Evolutionary conservation across 192 early-diverging fungal genomes (phyloP).

Genomic region (Entophlyctis helioformis): DNA sequence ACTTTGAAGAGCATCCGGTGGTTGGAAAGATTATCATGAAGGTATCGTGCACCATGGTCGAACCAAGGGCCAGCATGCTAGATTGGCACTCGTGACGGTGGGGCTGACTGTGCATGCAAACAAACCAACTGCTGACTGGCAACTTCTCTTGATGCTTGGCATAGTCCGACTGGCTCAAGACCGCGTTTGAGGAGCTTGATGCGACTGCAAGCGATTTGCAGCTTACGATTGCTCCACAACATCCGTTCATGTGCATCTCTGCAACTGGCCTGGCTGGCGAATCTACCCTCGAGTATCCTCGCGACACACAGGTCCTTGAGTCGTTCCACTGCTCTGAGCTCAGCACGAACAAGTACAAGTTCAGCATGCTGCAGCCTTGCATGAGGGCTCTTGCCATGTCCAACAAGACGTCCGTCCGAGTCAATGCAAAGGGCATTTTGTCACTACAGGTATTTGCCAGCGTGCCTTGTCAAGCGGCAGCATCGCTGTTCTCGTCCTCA

Average conservation of each 20-base stretch:
- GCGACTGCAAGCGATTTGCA: conserved; percentile 31
- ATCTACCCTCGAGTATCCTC: conserved; percentile 35
- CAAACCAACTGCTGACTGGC: too few species aligned
- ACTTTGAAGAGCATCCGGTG: conserved; percentile 20
- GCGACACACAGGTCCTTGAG: conserved; percentile 37
- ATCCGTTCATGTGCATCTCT: conserved; percentile 35
- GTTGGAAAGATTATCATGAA: conserved; percentile 38
- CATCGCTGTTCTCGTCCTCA: neutral
- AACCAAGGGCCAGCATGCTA: too few species aligned
- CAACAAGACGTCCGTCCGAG: conserved; percentile 34
- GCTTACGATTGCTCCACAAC: conserved; percentile 20
- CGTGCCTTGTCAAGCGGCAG: neutral
- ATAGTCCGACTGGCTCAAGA: conserved; percentile 35
- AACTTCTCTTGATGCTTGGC: neutral
- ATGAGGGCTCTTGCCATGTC: conserved; percentile 34
- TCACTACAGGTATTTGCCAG: neutral
- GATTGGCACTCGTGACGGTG: too few species aligned
- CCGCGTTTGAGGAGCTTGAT: conserved; percentile 47
- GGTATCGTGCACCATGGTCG: neutral
- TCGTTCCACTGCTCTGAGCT: conserved; percentile 27
- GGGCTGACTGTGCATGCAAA: too few species aligned
- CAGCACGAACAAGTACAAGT: conserved; percentile 26
- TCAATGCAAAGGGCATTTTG: conserved; percentile 24
- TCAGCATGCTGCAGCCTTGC: conserved; percentile 25
- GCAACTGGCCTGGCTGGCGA: conserved; percentile 33